Evolutionary conservation across 352 stramenopile genomes (phyloP).

Genomic region (Pythium aristosporum): DNA sequence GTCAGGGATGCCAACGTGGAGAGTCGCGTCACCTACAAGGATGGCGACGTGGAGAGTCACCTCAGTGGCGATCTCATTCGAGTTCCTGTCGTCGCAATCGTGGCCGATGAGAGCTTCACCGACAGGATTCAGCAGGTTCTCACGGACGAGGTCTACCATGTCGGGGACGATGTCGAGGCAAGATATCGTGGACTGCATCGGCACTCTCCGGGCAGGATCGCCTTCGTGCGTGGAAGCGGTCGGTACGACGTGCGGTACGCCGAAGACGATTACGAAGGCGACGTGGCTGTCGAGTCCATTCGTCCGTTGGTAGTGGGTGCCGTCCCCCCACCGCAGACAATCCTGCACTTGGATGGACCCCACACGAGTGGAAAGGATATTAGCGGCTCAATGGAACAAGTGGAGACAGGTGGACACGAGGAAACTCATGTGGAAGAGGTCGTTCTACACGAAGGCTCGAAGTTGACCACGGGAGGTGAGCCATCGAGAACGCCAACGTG

Average conservation of each 20-base stretch:
- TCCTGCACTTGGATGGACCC: not conserved
- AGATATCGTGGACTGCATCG: constrained; percentile 13
- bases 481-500: no score
- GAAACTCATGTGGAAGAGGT: no score
- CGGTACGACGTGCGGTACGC: constrained; percentile 22
- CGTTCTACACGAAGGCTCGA: no score
- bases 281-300: constrained; percentile 11
- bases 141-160: not conserved
- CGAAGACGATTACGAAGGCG: constrained; percentile 25
- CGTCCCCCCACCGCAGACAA: not conserved
- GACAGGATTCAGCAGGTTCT: not conserved
- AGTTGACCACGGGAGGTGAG: no score
- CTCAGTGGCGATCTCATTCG: constrained; percentile 31
- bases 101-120: not conserved
- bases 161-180: constrained; percentile 15
- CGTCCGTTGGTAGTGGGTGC: not conserved
- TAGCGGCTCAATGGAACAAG: not conserved
- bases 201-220: constrained; percentile 25
- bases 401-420: not conserved
- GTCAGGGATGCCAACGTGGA: constrained; percentile 31
- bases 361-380: not conserved
- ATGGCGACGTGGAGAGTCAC: constrained; percentile 30
- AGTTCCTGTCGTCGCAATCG: not conserved
- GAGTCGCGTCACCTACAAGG: constrained; percentile 32
- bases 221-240: not conserved